phyloP scores from a whole-genome alignment of 345 rosid species.

The Melaleuca alternifolia region DNA sequence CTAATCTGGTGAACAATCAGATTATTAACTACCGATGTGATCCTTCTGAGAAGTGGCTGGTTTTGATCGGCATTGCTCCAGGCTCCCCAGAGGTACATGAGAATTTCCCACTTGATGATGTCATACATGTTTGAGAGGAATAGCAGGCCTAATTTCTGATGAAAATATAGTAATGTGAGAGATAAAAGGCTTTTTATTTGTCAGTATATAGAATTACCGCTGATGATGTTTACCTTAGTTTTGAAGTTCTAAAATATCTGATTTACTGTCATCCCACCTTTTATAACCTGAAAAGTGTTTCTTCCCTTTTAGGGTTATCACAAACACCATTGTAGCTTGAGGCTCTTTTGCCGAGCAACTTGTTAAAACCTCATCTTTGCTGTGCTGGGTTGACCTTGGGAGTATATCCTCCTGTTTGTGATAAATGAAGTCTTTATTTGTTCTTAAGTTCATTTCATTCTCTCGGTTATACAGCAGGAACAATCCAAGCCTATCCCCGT shows the following conservation, averaged over 20 bases:
- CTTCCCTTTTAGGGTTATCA: background rate
- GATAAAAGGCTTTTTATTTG: background rate
- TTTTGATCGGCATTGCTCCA: conserved; percentile 95
- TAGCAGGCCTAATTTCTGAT: background rate
- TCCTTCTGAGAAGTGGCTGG: conserved; percentile 94
- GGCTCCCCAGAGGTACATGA: conserved; percentile 85
- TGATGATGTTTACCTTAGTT: background rate
- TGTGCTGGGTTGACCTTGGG: background rate
- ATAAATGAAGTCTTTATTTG: background rate
- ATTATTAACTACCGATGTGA: conserved; percentile 94
- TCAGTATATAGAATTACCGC: background rate
- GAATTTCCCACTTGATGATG: background rate
- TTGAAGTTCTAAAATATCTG: background rate
- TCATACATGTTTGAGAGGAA: background rate
- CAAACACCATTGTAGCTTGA: background rate
- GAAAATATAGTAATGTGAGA: background rate
- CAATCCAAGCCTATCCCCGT: background rate
- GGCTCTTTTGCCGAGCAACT: background rate
- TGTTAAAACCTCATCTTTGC: background rate
- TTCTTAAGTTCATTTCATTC: background rate
- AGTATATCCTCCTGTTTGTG: background rate
- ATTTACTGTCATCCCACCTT: background rate
- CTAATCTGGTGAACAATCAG: conserved; percentile 89
- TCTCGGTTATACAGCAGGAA: background rate
- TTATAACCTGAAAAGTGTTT: background rate